Conservation (phyloP, 1,139 yeast genomes). For the Candida anutae region DNA sequence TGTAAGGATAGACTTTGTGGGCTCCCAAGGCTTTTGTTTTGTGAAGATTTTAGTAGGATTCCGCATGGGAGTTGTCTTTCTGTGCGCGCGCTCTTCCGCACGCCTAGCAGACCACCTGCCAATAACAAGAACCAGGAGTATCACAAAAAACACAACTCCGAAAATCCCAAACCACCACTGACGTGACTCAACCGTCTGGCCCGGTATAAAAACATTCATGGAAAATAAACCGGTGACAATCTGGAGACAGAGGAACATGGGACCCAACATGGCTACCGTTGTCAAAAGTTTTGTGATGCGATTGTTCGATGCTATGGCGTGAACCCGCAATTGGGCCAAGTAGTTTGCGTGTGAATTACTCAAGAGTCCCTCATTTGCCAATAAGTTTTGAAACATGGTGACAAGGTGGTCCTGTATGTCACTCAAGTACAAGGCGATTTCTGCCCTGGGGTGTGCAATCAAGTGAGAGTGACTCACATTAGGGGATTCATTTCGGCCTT, state of each 20-base stretch:
- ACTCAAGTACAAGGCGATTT: constrained; percentile 81
- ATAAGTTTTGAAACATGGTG: constrained; percentile 87
- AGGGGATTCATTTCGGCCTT: no score
- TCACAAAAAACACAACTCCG: constrained; percentile 29
- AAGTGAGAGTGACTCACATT: background rate
- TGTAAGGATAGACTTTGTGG: no score
- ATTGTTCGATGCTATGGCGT: constrained; percentile 78
- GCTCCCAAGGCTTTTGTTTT: constrained; percentile 27
- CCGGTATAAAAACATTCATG: constrained; percentile 91
- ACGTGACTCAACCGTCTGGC: constrained; percentile 31
- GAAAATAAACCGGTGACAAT: constrained; percentile 90
- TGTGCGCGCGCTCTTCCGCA: constrained; percentile 10
- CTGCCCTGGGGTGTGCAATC: constrained; percentile 65
- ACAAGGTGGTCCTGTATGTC: constrained; percentile 97
- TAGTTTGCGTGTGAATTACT: constrained; percentile 89
- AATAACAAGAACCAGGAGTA: constrained; percentile 16
- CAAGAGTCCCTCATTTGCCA: constrained; percentile 87
- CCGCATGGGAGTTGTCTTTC: constrained; percentile 11
- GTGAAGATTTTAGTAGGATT: constrained; percentile 41
- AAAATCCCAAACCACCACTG: constrained; percentile 33
- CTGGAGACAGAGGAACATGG: constrained; percentile 83
- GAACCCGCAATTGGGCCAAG: constrained; percentile 89
- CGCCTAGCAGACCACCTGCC: constrained; percentile 33
- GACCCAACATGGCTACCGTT: constrained; percentile 84
- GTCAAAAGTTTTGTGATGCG: constrained; percentile 81